A percentile compares a stretch with the other conserved stretches of the same genome.
These are phyloP conservation scores for Sporisorium scitamineum DNA, from an alignment of 1,284 basidiomycete genomes.

Conservation along the genomic window DNA sequence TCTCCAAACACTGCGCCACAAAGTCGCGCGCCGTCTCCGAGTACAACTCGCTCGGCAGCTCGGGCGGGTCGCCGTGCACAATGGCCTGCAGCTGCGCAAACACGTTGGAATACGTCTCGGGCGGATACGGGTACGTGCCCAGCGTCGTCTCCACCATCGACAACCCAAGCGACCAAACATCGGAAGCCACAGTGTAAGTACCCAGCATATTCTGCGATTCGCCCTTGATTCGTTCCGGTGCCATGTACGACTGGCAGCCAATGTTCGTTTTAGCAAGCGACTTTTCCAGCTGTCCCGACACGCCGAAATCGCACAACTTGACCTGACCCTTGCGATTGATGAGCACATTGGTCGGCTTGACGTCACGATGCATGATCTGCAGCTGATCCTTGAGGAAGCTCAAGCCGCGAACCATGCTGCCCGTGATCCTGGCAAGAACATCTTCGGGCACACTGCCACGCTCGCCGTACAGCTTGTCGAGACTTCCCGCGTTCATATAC, in stretches of 20 bases:
- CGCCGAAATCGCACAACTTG: slow-evolving; percentile 97
- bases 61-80: slow-evolving; percentile 91
- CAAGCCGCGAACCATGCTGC: slow-evolving; percentile 87
- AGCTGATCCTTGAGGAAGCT: slow-evolving; percentile 95
- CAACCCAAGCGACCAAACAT: slow-evolving; percentile 98
- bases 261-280: slow-evolving; percentile 98
- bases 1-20: slow-evolving; percentile 65
- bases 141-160: slow-evolving; percentile 92
- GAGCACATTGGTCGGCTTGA: slow-evolving; percentile 97
- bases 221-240: slow-evolving; percentile 94
- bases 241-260: slow-evolving; percentile 99
- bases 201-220: slow-evolving; percentile 86
- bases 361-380: slow-evolving; percentile 96
- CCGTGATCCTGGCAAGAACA: slow-evolving; percentile 86
- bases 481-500: slow-evolving; percentile 94
- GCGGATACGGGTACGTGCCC: slow-evolving; percentile 95
- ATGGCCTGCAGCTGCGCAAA: slow-evolving; percentile 96
- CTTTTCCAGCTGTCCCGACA: slow-evolving; percentile 96
- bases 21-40: slow-evolving; percentile 67
- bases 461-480: slow-evolving; percentile 80
- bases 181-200: slow-evolving; percentile 95
- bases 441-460: slow-evolving; percentile 78
- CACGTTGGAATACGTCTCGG: slow-evolving; percentile 97
- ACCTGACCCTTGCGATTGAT: slow-evolving; percentile 88
- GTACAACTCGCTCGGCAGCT: slow-evolving; percentile 75